Evolutionary conservation across 2,329 filamentous ascomycete genomes (phyloP).

Genomic region (Thyridium curvatum): DNA sequence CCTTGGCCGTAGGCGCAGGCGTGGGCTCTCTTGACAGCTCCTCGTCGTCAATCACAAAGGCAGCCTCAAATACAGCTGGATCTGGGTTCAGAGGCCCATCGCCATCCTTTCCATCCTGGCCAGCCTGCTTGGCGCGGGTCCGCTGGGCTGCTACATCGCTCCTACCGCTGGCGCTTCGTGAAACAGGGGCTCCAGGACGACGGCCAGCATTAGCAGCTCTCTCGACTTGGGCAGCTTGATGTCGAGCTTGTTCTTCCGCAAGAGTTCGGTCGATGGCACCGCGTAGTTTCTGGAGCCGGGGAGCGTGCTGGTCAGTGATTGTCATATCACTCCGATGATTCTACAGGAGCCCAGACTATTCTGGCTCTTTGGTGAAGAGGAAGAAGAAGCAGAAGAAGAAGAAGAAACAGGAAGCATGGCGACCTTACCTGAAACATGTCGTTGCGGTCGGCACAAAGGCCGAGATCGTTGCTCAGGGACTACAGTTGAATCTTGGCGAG

Average conservation of each 20-base stretch:
- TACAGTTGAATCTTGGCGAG: too few relatives aligned
- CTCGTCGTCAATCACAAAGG: constrained; percentile 83
- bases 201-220: constrained; percentile 30
- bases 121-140: constrained; percentile 33
- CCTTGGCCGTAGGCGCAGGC: constrained; percentile 1
- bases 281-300: constrained; percentile 6
- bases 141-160: constrained; percentile 24
- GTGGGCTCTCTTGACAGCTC: constrained; percentile 44
- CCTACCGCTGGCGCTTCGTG: constrained; percentile 25
- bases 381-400: neutral
- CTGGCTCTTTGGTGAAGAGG: neutral
- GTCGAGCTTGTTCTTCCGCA: constrained; percentile 83
- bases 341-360: neutral
- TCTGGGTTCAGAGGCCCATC: constrained; percentile 55
- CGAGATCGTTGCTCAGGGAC: neutral
- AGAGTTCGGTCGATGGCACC: constrained; percentile 82
- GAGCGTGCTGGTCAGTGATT: too few relatives aligned
- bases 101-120: constrained; percentile 24
- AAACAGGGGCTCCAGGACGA: constrained; percentile 36
- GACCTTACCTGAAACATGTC: constrained; percentile 17
- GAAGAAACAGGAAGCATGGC: neutral
- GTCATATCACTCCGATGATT: too few relatives aligned
- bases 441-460: constrained; percentile 4
- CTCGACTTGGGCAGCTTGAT: constrained; percentile 45
- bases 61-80: constrained; percentile 79